These are phyloP conservation scores for Clavaria fumosa DNA, from an alignment of 768 basidiomycete species.

Conservation along the genomic window DNA sequence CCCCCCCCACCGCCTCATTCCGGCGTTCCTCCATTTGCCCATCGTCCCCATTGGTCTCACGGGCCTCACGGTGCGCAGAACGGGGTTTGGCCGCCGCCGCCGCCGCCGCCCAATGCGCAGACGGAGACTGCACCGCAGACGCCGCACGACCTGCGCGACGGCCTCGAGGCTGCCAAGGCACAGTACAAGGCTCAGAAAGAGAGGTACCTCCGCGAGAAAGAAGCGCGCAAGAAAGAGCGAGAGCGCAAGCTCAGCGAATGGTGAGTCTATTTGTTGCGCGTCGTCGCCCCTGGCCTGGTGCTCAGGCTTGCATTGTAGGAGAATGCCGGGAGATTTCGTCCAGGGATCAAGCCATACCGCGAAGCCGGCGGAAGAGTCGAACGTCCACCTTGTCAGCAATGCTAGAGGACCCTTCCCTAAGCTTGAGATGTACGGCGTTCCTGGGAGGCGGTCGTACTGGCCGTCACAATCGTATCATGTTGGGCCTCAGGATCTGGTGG, in stretches of 20 bases:
- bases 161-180: conserved; percentile 51
- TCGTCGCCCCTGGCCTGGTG: neutral
- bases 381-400: conserved; percentile 41
- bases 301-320: neutral
- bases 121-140: conserved; percentile 11
- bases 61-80: conserved; percentile 8
- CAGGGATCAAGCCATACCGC: conserved; percentile 2
- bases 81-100: conserved; percentile 10
- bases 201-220: conserved; percentile 43
- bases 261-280: conserved; percentile 1
- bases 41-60: conserved; percentile 5
- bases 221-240: conserved; percentile 28
- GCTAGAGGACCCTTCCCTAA: conserved; percentile 45
- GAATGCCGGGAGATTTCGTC: neutral
- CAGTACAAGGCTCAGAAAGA: conserved; percentile 59
- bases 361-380: conserved; percentile 5
- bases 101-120: conserved; percentile 5
- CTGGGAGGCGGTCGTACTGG: too few species aligned
- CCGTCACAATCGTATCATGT: too few species aligned
- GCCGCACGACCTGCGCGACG: conserved; percentile 25
- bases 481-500: too few species aligned
- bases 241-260: conserved; percentile 8
- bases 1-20: conserved; percentile 7
- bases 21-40: conserved; percentile 7
- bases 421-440: conserved; percentile 47